These are phyloP conservation scores for Mortierella sp. DNA, from an alignment of 371 early-diverging fungal genomes.

Conservation along the genomic window DNA sequence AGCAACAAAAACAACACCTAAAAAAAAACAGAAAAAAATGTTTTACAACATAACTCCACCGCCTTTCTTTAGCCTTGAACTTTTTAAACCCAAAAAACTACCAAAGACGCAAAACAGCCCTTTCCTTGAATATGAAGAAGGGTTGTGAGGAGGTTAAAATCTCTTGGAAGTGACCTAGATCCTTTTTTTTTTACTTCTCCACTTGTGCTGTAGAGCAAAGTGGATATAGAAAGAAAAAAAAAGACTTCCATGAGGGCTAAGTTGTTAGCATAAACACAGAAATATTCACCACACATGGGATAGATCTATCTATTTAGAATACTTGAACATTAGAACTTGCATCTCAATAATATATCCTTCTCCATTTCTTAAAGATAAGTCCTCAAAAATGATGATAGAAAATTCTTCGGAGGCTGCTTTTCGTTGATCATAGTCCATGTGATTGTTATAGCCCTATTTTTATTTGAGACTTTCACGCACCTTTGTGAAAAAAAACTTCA, in stretches of 20 bases:
- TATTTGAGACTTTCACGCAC: too few species aligned
- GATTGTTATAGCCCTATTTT: too few species aligned
- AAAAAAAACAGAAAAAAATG: constrained; percentile 5
- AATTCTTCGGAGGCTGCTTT: too few species aligned
- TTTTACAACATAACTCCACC: constrained; percentile 11
- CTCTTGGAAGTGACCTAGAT: neutral
- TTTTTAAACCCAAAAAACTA: constrained; percentile 14
- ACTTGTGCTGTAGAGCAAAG: too few species aligned
- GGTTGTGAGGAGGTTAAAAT: constrained; percentile 40
- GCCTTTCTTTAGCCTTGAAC: constrained; percentile 27
- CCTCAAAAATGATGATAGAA: too few species aligned
- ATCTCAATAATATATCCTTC: constrained; percentile 6
- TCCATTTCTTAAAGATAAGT: neutral
- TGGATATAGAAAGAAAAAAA: too few species aligned
- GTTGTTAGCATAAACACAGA: constrained; percentile 44
- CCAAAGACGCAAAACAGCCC: constrained; percentile 43
- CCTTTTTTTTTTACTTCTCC: neutral
- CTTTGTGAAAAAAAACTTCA: too few species aligned
- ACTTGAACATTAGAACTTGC: too few species aligned
- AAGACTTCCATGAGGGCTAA: too few species aligned
- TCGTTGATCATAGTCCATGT: too few species aligned
- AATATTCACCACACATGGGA: constrained; percentile 24
- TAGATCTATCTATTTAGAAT: too few species aligned
- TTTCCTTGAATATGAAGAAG: constrained; percentile 49
- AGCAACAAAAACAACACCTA: constrained; percentile 12